Evolutionary conservation across 2,329 filamentous ascomycete species (phyloP), one percentile per base, ranked within the genome.

Genomic region (Phoma sp.): DNA sequence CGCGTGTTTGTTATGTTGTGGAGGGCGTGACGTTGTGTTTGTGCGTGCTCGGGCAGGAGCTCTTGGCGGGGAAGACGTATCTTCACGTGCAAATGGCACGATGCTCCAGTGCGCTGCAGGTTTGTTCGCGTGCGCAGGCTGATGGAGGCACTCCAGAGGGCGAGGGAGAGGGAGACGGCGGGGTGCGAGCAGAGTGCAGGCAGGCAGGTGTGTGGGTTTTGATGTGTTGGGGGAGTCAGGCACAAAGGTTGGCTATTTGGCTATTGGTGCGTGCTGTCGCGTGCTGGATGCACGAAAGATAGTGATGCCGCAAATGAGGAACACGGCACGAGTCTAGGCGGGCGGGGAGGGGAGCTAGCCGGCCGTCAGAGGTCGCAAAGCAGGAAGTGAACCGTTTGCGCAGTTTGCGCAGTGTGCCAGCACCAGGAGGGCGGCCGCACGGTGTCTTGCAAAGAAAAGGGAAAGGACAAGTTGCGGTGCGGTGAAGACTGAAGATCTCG

Each of bases 191-290:
- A 24, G 37, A 45, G n/a, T 57, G 58, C 59, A 62, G 63, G 47
- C 46, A 47, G 8, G 27, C 8, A 9, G 10, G 29, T 13, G 4
- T 10, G 29, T 15, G 12, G 63, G 54, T 58, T 53, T 51, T 29
- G 47, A 44, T 46, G 39, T 53, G 43, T 57, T 52, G 63, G 58
- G 50, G 50, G 51, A 53, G 57, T 57, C 65, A 73, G 70, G 70
- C 66, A 70, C 68, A 56, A 51, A 37, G 32, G 41, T 32, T 57
- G 57, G 47, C 61, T 62, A 70, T 71, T 32, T 57, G 57, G 47
- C 61, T 62, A 70, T 71, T 68, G 69, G 64, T 58, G 62, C 48
- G 58, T 65, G 63, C 57, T 73, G 71, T 73, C 72, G 72, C 72
- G 72, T 73, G 72, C 69, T 60, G 58, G 50, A 59, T 55, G 59